Evolutionary conservation across 202 grass and related monocot species (phyloP), one percentile per base, ranked within the genome.

Genomic region (Cymbopogon flexuosus): DNA sequence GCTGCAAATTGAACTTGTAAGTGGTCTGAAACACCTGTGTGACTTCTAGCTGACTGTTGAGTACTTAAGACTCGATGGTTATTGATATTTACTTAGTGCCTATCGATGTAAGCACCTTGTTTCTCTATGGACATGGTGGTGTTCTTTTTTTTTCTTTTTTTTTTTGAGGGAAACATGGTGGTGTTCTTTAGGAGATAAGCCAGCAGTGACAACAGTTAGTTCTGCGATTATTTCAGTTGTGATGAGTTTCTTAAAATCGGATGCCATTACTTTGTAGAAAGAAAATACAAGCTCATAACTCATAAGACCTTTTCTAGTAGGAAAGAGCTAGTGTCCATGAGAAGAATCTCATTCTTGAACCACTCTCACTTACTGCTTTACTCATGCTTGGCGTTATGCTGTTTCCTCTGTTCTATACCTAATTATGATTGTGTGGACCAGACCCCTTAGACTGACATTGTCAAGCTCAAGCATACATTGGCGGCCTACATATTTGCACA

Each of bases 1-100:
- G 11, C 86, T 98, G 57, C 92, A 98, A 66, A 95, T 98, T 74
- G 96, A 98, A 80, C 86, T 95, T 12, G 96, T 98, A 79, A 95
- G 72, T 84, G 31, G 39, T 67, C 62, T 80, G 41, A 1, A 65
- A 66, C 40, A 14, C 10, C 23, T 2, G 4, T 6, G 23, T 13
- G 22, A 27, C 35, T 21, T 33, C 71, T 74, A 36, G 1, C 18
- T 54, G 33, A 10, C 13, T 8, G 10, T 13, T 11, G 19, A 5
- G 54, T 29, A 10, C 5, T 61, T 61, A 29, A 11, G 43, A 51
- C 8, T 33, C 8, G 2, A 72, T 6, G 41, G 3, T 2, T 10
- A 10, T 37, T 29, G 63, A 47, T 72, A 57, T 58, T 58, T 36
- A 15, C 6, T 43, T 42, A 15, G 9, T 21, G 66, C 35, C n/a